Evolutionary conservation across 2,329 filamentous ascomycete genomes (phyloP), one percentile per base, ranked within the genome.

Genomic region (Lachnellula cervina): DNA sequence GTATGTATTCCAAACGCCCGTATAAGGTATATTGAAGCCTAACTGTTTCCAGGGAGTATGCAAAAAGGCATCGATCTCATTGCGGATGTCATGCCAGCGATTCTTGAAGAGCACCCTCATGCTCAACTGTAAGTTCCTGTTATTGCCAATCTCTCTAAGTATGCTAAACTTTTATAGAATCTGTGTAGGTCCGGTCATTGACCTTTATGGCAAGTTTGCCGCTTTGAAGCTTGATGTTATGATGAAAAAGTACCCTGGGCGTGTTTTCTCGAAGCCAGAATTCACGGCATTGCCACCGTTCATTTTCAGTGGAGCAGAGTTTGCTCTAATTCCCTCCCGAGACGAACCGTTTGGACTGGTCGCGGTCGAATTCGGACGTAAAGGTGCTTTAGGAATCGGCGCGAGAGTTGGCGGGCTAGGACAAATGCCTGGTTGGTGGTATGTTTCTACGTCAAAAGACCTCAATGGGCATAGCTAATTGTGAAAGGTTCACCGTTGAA

Each of bases 401-500:
- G 81, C 83, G 38, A 76, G 83, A 52, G 84, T 87, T 38, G 84
- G 84, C 61, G 84, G 84, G 53, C 75, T 87, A 21, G 83, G 84
- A n/a, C 81, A 85, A 65, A 87, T 87, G 83, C 84, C 84, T 14
- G 44, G 44, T 32, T 32, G 28, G 44, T 25, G 44, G 14, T 32
- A 25, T 28, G 13, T 16, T 13, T 11, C 13, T 13, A 16, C 13
- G 5, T 11, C 14, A 9, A 5, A 9, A 6, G 13, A 14, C 14
- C 6, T 21, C 6, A 2, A 2, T 4, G 14, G 17, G 25, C 6
- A 21, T 11, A 16, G 13, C 23, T 25, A 46, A 16, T 19, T 84
- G 84, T 23, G 87, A 83, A 80, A 87, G 84, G 84, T 87, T 81
- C 68, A 86, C 84, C 0, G 80, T 87, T 54, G 84, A 87, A 67